Evolutionary conservation across 768 basidiomycete species (phyloP).

Genomic region (Fomitopsis pulvina): DNA sequence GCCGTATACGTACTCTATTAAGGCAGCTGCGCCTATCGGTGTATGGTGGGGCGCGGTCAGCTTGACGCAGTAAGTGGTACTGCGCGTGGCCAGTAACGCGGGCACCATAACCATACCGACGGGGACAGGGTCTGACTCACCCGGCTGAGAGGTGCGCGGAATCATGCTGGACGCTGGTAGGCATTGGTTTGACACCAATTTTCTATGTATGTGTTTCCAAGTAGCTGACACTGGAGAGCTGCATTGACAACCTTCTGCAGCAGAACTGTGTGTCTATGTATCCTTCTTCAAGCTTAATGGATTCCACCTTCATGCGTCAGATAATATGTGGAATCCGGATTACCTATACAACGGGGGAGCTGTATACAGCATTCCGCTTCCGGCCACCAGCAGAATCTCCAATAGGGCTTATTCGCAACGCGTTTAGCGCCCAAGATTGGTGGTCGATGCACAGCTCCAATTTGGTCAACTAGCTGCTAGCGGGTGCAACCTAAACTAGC

Average conservation of each 20-base stretch:
- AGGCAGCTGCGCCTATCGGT: constrained; percentile 27
- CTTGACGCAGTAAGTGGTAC: constrained; percentile 33
- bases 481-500: too few relatives aligned
- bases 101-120: constrained; percentile 20
- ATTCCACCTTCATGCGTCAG: constrained; percentile 37
- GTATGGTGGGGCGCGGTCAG: constrained; percentile 41
- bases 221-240: neutral
- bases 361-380: constrained; percentile 39
- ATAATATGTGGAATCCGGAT: constrained; percentile 36
- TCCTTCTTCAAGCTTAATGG: constrained; percentile 41
- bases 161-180: constrained; percentile 42
- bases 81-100: constrained; percentile 18
- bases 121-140: constrained; percentile 31
- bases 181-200: constrained; percentile 35
- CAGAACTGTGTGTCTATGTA: constrained; percentile 36
- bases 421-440: too few relatives aligned
- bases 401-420: too few relatives aligned
- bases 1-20: constrained; percentile 24
- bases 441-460: too few relatives aligned
- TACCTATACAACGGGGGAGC: constrained; percentile 28
- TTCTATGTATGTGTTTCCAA: constrained; percentile 24
- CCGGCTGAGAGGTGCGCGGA: constrained; percentile 39
- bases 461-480: too few relatives aligned
- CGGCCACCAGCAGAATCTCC: constrained; percentile 28
- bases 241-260: constrained; percentile 16